Evolutionary conservation across 805 yeast species (phyloP), one percentile per base, ranked within the genome.

Genomic region (Saccharomycopsis sp.): DNA sequence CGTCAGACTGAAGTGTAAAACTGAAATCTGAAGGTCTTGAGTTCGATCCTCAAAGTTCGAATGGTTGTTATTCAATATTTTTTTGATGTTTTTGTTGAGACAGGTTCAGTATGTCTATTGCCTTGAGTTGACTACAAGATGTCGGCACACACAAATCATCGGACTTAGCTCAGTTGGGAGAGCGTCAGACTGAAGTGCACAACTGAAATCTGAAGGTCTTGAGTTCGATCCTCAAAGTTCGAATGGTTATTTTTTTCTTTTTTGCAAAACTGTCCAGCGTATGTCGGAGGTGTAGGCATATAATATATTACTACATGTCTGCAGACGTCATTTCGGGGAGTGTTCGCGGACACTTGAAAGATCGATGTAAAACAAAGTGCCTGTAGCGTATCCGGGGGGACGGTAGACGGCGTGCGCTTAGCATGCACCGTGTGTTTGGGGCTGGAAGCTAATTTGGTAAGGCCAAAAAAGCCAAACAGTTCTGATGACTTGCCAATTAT

Each of bases 11-110:
- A 29, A 29, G 37, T 44, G 8, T 12, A 44, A 12, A 44, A n/a
- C 21, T 44, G 48, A 16, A 44, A 44, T 44, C 48, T 44, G 48
- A 44, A 44, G 48, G 48, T 44, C 48, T 18, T 44, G 48, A 44
- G 48, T 44, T 44, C 48, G 48, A 44, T 44, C 48, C 48, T 44
- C 48, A 44, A 18, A 44, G 48, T 44, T 44, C 48, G 48, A n/a
- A 44, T 29, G 37, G 12, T 16, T 7, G 8, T 44, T 44, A 12
- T 44, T 44, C 16, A 5, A 29, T 29, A 12, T 29, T 12, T 29
- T 29, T 7, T 29, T 29, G 37, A 7, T 29, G 37, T 5, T 29
- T 12, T 29, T 29, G 9, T 12, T 29, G 37, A 29, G 5, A 29
- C 37, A 29, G 12, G 37, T 7, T 16, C 16, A 44, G 48, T 4